phyloP scores from a whole-genome alignment of 2,329 filamentous ascomycete genomes.

The Penicillium sp. region DNA sequence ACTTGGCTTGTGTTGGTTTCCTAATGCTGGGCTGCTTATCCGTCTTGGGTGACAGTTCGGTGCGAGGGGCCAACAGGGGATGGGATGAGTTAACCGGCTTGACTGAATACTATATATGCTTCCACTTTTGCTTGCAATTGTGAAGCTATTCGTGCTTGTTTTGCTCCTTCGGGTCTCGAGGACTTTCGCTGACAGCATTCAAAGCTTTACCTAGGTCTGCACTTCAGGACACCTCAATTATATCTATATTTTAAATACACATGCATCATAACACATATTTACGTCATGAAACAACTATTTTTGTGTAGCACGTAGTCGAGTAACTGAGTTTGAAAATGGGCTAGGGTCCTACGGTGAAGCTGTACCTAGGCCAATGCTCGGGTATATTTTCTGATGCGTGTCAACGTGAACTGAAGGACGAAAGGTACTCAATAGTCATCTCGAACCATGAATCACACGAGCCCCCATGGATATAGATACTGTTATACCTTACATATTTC shows the following conservation, averaged over 20 bases:
- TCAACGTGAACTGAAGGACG: too few species aligned
- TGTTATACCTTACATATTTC: not conserved
- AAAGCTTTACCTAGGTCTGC: slow-evolving; percentile 3
- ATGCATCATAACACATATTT: not conserved
- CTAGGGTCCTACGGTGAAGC: not conserved
- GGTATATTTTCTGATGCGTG: not conserved
- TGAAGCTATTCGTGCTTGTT: not conserved
- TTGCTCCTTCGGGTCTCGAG: not conserved
- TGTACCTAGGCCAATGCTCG: not conserved
- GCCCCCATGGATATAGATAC: not conserved
- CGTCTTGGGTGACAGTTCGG: slow-evolving; percentile 39
- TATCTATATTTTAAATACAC: not conserved
- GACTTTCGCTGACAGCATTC: slow-evolving; percentile 18
- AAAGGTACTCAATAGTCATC: not conserved
- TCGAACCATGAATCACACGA: not conserved
- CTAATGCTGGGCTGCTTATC: slow-evolving; percentile 29
- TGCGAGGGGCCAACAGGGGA: slow-evolving; percentile 37
- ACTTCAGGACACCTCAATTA: not conserved
- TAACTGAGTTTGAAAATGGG: not conserved
- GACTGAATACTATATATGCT: slow-evolving; percentile 31
- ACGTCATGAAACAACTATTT: not conserved
- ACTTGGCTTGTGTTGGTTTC: slow-evolving; percentile 38
- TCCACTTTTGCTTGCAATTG: slow-evolving; percentile 15
- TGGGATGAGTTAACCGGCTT: slow-evolving; percentile 45
- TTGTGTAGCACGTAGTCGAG: not conserved